Evolutionary conservation across 2,329 filamentous ascomycete genomes (phyloP).

Genomic region (Hypoxylon rubiginosum): DNA sequence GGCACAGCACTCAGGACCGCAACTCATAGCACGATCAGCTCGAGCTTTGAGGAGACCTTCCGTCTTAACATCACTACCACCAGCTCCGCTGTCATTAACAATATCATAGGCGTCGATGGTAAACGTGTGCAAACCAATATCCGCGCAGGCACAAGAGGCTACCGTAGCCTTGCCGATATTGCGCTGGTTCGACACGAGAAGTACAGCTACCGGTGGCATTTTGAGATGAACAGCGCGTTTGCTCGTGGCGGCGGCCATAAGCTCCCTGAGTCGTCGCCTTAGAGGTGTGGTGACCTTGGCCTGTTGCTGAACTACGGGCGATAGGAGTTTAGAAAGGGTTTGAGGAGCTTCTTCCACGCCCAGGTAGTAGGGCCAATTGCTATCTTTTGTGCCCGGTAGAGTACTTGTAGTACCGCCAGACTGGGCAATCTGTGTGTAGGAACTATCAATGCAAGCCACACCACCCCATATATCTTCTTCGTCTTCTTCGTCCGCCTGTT

Average conservation of each 20-base stretch:
- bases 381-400: constrained; percentile 81
- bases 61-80: constrained; percentile 92
- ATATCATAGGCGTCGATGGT: constrained; percentile 93
- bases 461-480: constrained; percentile 85
- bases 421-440: constrained; percentile 89
- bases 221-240: constrained; percentile 86
- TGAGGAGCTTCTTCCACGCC: constrained; percentile 77
- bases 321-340: constrained; percentile 56
- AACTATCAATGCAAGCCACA: constrained; percentile 86
- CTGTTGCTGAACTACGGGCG: constrained; percentile 60
- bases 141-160: constrained; percentile 81
- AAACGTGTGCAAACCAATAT: constrained; percentile 92
- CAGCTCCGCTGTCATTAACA: constrained; percentile 88
- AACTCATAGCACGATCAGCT: constrained; percentile 89
- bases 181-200: constrained; percentile 91
- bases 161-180: constrained; percentile 92
- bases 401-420: constrained; percentile 88
- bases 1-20: constrained; percentile 85
- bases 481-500: constrained; percentile 67
- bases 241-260: constrained; percentile 91
- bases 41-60: constrained; percentile 90
- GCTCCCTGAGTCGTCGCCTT: constrained; percentile 80
- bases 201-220: constrained; percentile 87
- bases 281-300: constrained; percentile 69
- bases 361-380: constrained; percentile 91